A percentile compares a stretch with the other conserved stretches of the same genome.
Evolutionary conservation across 768 basidiomycete species (phyloP).

Genomic region (Imleria badia): DNA sequence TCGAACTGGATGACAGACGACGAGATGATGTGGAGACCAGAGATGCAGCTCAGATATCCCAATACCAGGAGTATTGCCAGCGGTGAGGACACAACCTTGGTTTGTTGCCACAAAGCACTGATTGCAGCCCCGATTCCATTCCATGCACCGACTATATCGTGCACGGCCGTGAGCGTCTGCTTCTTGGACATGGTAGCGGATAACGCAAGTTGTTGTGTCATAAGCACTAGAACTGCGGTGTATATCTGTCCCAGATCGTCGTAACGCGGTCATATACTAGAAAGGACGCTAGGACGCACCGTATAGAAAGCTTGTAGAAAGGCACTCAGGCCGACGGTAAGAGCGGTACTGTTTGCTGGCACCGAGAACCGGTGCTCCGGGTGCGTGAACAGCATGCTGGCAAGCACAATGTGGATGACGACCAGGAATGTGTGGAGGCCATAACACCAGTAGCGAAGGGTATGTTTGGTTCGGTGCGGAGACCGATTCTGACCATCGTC

Average conservation of each 20-base stretch:
- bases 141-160: slow-evolving; percentile 23
- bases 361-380: too few relatives aligned
- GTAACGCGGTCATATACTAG: background rate
- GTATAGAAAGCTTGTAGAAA: background rate
- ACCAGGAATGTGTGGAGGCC: background rate
- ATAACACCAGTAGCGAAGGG: background rate
- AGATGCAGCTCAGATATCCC: slow-evolving; percentile 17
- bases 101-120: slow-evolving; percentile 20
- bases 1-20: slow-evolving; percentile 22
- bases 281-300: background rate
- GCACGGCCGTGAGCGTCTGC: slow-evolving; percentile 18
- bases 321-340: background rate
- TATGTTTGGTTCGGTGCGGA: too few relatives aligned
- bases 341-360: background rate
- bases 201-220: slow-evolving; percentile 16
- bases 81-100: slow-evolving; percentile 7
- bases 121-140: slow-evolving; percentile 24
- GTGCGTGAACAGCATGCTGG: too few relatives aligned
- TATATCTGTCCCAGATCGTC: slow-evolving; percentile 10
- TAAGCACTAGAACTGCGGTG: slow-evolving; percentile 13
- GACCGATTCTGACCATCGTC: too few relatives aligned
- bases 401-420: background rate
- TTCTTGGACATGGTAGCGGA: background rate
- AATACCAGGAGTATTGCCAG: slow-evolving; percentile 2
- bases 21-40: slow-evolving; percentile 23